A percentile compares a stretch with the other conserved stretches of the same genome.
These are phyloP conservation scores for Pestalotiopsis sp. DNA, from an alignment of 2,329 filamentous ascomycete genomes.

Conservation along the genomic window DNA sequence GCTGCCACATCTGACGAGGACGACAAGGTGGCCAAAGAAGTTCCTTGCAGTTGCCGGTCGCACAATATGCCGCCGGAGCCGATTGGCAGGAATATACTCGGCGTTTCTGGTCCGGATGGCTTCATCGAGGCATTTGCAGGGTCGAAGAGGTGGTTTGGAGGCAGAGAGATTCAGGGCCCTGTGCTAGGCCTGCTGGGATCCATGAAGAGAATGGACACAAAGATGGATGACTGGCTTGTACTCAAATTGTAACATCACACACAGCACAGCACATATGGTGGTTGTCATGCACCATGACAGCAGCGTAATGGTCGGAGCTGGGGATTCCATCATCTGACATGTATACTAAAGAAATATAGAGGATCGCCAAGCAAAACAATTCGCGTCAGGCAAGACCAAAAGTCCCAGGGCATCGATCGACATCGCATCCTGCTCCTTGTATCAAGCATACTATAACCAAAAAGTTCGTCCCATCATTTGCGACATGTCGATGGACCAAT, in stretches of 20 bases:
- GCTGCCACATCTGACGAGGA: constrained; percentile 27
- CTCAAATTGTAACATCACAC: constrained; percentile 47
- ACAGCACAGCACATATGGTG: not conserved
- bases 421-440: not conserved
- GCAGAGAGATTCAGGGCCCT: constrained; percentile 74
- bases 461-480: not conserved
- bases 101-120: constrained; percentile 89
- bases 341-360: not conserved
- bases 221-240: constrained; percentile 50
- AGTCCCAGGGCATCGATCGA: not conserved
- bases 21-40: constrained; percentile 18
- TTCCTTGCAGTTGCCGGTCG: constrained; percentile 29
- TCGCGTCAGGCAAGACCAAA: not conserved
- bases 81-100: constrained; percentile 60
- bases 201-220: constrained; percentile 51
- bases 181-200: constrained; percentile 69
- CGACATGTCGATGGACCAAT: not conserved
- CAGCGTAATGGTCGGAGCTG: not conserved
- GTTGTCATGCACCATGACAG: not conserved
- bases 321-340: not conserved
- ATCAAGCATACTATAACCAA: not conserved
- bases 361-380: not conserved
- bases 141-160: constrained; percentile 73
- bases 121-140: constrained; percentile 84
- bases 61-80: constrained; percentile 16